Percentiles rank a stretch among this genome's conserved stretches.
These are phyloP conservation scores for Scleroderma citrinum DNA, from an alignment of 768 basidiomycete genomes.

Conservation along the genomic window DNA sequence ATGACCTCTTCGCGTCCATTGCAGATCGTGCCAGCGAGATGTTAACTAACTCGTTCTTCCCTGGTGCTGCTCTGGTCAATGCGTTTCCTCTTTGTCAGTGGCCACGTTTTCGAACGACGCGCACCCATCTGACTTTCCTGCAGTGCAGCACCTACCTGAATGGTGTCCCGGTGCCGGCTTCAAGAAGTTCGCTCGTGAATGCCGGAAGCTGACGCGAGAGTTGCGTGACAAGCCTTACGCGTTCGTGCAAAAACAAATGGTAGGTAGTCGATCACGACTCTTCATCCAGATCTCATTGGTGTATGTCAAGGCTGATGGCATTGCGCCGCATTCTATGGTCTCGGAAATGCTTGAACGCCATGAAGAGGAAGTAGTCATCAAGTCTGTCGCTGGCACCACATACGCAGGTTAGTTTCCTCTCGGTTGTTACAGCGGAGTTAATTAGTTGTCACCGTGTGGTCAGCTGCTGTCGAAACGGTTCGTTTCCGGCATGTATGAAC, in stretches of 20 bases:
- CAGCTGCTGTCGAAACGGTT: slow-evolving; percentile 21
- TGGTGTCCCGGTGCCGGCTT: slow-evolving; percentile 30
- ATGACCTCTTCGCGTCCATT: slow-evolving; percentile 28
- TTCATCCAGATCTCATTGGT: neutral
- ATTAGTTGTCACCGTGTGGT: too few species aligned
- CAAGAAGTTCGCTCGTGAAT: slow-evolving; percentile 14
- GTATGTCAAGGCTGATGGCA: slow-evolving; percentile 6
- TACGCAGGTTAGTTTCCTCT: slow-evolving; percentile 22
- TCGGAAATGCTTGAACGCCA: slow-evolving; percentile 18
- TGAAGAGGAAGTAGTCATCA: slow-evolving; percentile 22
- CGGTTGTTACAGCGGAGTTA: too few species aligned
- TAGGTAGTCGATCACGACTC: neutral
- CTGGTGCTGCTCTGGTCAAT: slow-evolving; percentile 29
- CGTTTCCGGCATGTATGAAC: neutral
- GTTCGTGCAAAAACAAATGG: slow-evolving; percentile 17
- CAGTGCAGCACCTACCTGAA: slow-evolving; percentile 23
- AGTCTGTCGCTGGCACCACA: slow-evolving; percentile 25
- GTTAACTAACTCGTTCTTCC: slow-evolving; percentile 22
- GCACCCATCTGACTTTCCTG: neutral
- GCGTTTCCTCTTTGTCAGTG: slow-evolving; percentile 25
- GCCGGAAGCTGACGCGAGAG: slow-evolving; percentile 13
- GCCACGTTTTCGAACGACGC: too few species aligned
- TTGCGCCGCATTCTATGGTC: slow-evolving; percentile 16
- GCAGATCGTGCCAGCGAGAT: slow-evolving; percentile 27
- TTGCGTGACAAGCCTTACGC: slow-evolving; percentile 12